Conservation (phyloP, 1,284 basidiomycete species). For the Gymnopus androsaceus region DNA sequence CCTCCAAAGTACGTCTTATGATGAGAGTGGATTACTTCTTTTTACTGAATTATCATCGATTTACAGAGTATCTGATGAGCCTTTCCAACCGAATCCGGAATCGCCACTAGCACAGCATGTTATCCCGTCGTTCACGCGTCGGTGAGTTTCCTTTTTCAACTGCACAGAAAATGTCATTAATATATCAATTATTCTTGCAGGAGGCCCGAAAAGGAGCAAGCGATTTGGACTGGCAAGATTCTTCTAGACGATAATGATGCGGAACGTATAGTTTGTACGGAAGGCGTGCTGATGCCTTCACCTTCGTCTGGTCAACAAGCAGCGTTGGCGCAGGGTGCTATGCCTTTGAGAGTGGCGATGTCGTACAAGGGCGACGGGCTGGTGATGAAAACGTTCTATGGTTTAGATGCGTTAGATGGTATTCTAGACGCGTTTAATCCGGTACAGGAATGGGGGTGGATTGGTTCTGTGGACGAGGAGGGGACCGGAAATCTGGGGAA, state of each 20-base stretch:
- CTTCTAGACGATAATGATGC: neutral
- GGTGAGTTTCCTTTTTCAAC: neutral
- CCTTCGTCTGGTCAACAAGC: neutral
- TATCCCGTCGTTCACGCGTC: neutral
- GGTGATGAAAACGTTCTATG: slow-evolving; percentile 3
- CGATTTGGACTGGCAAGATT: neutral
- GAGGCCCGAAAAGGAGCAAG: neutral
- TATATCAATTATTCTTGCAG: neutral
- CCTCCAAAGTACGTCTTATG: neutral
- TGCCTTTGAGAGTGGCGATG: slow-evolving; percentile 16
- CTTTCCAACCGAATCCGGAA: too few species aligned
- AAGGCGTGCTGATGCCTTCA: slow-evolving; percentile 2
- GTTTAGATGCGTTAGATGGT: neutral
- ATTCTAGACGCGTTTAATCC: slow-evolving; percentile 31
- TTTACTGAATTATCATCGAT: too few species aligned
- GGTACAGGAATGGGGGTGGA: slow-evolving; percentile 52
- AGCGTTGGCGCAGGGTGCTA: neutral
- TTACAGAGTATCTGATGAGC: too few species aligned
- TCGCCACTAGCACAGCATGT: neutral
- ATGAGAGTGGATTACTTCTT: too few species aligned
- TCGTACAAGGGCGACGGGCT: neutral
- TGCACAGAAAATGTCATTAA: neutral
- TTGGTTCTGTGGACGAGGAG: slow-evolving; percentile 39
- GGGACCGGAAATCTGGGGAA: slow-evolving; percentile 38
- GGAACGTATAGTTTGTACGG: neutral